These are phyloP conservation scores for Annona squamosa DNA, from an alignment of 164 flowering plant genomes.

Conservation along the genomic window DNA sequence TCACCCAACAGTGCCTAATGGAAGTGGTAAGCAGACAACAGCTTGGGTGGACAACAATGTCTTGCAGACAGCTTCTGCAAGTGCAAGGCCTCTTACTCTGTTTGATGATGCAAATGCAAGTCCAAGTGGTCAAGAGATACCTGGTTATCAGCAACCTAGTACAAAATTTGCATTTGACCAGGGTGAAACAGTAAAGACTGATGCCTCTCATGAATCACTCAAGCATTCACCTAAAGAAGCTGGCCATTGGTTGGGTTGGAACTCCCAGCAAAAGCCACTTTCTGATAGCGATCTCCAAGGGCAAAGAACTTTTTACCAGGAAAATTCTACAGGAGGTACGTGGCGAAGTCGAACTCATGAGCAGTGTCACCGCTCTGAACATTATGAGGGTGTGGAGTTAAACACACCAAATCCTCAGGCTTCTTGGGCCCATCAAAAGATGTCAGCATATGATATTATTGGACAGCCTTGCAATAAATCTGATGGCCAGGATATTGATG, in stretches of 20 bases:
- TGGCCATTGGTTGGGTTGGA: constrained; percentile 32
- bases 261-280: constrained; percentile 28
- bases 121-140: constrained; percentile 21
- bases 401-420: constrained; percentile 19
- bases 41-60: constrained; percentile 38
- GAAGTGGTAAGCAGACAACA: constrained; percentile 36
- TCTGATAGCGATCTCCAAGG: constrained; percentile 29
- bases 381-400: constrained; percentile 10
- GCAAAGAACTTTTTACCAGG: constrained; percentile 27
- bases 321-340: constrained; percentile 23
- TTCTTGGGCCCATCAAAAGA: constrained; percentile 23
- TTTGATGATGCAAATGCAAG: constrained; percentile 27
- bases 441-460: constrained; percentile 16
- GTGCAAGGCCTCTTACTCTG: constrained; percentile 28
- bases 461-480: constrained; percentile 17
- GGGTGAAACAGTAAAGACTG: constrained; percentile 3
- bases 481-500: constrained; percentile 22
- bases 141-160: constrained; percentile 29
- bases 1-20: constrained; percentile 30
- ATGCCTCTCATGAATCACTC: constrained; percentile 5
- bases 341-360: constrained; percentile 31
- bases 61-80: constrained; percentile 35
- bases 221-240: constrained; percentile 28
- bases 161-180: constrained; percentile 9
- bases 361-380: constrained; percentile 26